Percentiles rank a stretch among this genome's conserved stretches.
Conservation (phyloP, 495 filamentous ascomycete species). For the Penicillium arizonense region DNA sequence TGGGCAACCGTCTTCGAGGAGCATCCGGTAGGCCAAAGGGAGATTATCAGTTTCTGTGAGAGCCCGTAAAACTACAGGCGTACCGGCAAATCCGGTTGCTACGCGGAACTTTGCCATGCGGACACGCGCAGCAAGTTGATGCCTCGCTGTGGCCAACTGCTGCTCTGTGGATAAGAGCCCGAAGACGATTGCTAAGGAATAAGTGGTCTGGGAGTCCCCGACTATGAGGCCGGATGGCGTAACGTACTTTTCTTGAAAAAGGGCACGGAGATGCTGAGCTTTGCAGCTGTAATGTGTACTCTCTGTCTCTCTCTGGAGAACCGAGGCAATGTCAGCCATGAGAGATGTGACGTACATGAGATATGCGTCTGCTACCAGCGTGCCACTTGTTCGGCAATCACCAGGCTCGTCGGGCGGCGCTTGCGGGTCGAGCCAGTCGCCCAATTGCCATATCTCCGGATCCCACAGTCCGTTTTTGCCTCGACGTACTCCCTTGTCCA, state of each 20-base stretch:
- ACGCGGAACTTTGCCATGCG: constrained; percentile 35
- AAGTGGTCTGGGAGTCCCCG: too few species aligned
- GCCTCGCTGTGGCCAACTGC: constrained; percentile 26
- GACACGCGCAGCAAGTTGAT: constrained; percentile 29
- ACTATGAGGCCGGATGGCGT: too few species aligned
- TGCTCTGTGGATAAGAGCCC: constrained; percentile 30
- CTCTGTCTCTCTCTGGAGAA: too few species aligned
- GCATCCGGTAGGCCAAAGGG: constrained; percentile 33
- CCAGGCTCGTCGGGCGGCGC: constrained; percentile 42
- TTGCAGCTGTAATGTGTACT: background rate
- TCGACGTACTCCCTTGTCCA: too few species aligned
- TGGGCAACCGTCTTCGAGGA: constrained; percentile 37
- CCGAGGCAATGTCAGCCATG: constrained; percentile 12
- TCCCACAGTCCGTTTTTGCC: constrained; percentile 40
- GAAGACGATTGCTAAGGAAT: constrained; percentile 45
- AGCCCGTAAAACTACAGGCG: constrained; percentile 45
- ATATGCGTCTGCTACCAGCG: constrained; percentile 51
- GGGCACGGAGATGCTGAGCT: too few species aligned
- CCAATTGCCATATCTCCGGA: constrained; percentile 40
- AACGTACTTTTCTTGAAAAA: too few species aligned
- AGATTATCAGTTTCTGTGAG: constrained; percentile 35
- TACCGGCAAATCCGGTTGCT: constrained; percentile 55
- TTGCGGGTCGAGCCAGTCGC: constrained; percentile 54
- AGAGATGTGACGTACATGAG: constrained; percentile 45
- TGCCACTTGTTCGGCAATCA: constrained; percentile 34